Percentiles rank a stretch among this genome's conserved stretches.
Conservation (phyloP, 306 rosid species). For the Albizia julibrissin region DNA sequence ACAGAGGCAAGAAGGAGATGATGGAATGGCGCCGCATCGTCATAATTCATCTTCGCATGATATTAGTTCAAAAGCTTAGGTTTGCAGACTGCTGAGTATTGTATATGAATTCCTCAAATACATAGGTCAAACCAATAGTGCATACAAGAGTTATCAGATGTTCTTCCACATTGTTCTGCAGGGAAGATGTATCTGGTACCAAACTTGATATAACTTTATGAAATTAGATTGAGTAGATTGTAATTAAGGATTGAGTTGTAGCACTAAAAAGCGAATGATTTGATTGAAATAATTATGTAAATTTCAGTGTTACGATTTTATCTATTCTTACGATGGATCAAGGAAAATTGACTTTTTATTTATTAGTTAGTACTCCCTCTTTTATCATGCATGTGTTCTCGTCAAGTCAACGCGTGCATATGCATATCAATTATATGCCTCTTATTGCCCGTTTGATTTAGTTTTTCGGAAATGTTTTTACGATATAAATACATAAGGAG, state of each 20-base stretch:
- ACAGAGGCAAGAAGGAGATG: constrained; percentile 27
- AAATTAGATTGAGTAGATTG: neutral
- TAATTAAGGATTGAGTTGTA: neutral
- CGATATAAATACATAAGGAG: accelerated
- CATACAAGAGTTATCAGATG: neutral
- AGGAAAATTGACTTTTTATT: neutral
- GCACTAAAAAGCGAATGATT: neutral
- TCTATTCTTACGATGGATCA: neutral
- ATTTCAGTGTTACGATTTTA: neutral
- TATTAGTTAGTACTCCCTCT: too few relatives aligned
- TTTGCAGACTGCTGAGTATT: constrained; percentile 32
- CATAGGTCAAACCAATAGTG: neutral
- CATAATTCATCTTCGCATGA: constrained; percentile 33
- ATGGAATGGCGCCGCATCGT: constrained; percentile 29
- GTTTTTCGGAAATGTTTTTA: too few relatives aligned
- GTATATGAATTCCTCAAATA: constrained; percentile 7
- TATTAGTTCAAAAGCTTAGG: constrained; percentile 22
- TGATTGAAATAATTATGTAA: neutral
- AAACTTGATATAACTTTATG: neutral
- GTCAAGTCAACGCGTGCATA: neutral
- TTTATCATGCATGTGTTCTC: too few relatives aligned
- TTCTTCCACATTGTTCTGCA: neutral
- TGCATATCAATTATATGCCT: neutral
- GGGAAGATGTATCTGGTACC: neutral
- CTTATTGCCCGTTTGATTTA: too few relatives aligned